Evolutionary conservation across 2,329 filamentous ascomycete genomes (phyloP), one percentile per base, ranked within the genome.

Genomic region (Cercospora zeina): DNA sequence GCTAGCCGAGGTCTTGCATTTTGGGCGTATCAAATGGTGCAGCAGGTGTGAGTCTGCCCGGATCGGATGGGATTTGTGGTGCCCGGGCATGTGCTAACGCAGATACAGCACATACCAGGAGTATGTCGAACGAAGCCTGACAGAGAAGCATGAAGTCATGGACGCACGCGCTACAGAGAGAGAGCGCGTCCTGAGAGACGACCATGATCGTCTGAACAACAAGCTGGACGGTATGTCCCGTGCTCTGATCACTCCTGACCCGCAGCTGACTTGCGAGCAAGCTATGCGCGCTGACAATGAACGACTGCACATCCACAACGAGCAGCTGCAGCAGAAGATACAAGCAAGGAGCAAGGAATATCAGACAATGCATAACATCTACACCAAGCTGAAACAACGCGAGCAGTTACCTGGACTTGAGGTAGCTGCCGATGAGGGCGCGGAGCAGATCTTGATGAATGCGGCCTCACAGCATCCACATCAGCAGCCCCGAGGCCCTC

Each of bases 1-100:
- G 89, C 91, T 21, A 87, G 88, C 4, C 83, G 90, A 67, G 91
- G 88, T 1, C 76, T 96, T 66, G 85, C 84, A 33, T 96, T 96
- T 73, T 96, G 91, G 88, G 87, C 86, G 31, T 96, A 96, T 70
- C 92, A 96, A 73, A 87, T 87, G 19, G 87, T 87, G 2, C 90
- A 95, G 70, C 90, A 96, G 76, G 89, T 96, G 89, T 91, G 70
- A 66, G 81, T 74, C 5, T 8, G n/a, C 16, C 45, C 16, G 21
- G 2, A 13, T 13, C 9, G 34, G 6, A 39, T 37, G 50, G 6
- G 13, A 42, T 2, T n/a, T n/a, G 53, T 7, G 2, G 16, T 10
- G 37, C 39, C 19, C 27, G 24, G 21, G 8, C 27, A 47, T 21
- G 2, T 36, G 59, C 68, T 73, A 53, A 73, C 60, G 62, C 45